These are phyloP conservation scores for Acanthamoeba castellanii DNA, from an alignment of 208 protist species.

Conservation along the genomic window DNA sequence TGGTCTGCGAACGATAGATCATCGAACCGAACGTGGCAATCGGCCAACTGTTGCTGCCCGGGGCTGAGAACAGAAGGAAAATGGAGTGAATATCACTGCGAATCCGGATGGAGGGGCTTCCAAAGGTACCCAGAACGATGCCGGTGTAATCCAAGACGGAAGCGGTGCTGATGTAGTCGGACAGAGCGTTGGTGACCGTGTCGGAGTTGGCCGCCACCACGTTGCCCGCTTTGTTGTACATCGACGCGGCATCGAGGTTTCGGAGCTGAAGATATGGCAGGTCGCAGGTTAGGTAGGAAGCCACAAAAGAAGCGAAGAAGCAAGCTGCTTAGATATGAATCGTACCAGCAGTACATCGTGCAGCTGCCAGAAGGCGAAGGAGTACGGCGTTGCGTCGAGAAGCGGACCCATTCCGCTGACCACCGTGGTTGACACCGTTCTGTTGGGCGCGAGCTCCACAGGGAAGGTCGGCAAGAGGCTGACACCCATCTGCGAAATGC, in stretches of 20 bases:
- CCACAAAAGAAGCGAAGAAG: neutral
- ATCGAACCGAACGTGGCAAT: neutral
- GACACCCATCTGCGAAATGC: neutral
- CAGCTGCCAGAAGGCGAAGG: slow-evolving; percentile 9
- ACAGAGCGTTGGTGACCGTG: neutral
- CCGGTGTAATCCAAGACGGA: neutral
- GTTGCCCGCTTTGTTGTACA: neutral
- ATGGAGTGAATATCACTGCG: neutral
- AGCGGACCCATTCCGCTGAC: neutral
- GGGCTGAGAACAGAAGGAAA: neutral
- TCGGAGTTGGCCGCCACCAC: neutral
- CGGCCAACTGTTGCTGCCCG: neutral
- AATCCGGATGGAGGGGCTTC: neutral
- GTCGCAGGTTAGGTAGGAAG: neutral
- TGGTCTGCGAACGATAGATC: slow-evolving; percentile 12
- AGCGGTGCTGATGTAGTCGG: neutral
- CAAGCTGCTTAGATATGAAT: neutral
- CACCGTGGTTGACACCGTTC: neutral
- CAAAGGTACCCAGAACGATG: neutral
- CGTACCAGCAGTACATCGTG: neutral
- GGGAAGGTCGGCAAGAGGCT: neutral
- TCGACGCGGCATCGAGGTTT: neutral
- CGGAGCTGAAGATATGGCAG: neutral
- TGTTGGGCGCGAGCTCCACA: neutral
- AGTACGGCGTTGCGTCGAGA: neutral